A percentile compares a stretch with the other conserved stretches of the same genome.
These are phyloP conservation scores for Nissolia schottii DNA, from an alignment of 306 rosid species.

Conservation along the genomic window DNA sequence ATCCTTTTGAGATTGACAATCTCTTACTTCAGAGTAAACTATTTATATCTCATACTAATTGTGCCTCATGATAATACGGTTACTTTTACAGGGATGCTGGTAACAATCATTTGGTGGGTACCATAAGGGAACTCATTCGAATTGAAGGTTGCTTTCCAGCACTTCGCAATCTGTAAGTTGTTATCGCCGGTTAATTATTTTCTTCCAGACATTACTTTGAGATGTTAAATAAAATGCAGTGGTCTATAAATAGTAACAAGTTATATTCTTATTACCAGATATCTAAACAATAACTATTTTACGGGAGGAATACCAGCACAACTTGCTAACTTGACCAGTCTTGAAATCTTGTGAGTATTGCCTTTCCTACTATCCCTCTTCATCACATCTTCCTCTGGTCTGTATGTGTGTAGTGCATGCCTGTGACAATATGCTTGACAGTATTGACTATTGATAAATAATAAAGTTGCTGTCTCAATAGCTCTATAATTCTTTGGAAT, in stretches of 20 bases:
- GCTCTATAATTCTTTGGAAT: neutral
- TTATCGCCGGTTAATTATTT: constrained; percentile 18
- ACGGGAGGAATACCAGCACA: constrained; percentile 98
- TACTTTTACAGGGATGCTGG: constrained; percentile 81
- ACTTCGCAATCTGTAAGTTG: constrained; percentile 92
- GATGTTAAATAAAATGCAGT: neutral
- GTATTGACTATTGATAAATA: neutral
- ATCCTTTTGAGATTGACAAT: neutral
- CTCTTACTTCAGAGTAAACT: neutral
- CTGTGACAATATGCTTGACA: too few species aligned
- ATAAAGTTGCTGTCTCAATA: neutral
- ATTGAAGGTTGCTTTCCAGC: constrained; percentile 94
- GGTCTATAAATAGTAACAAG: constrained; percentile 1
- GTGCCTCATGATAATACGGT: constrained; percentile 14
- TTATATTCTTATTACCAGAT: constrained; percentile 42
- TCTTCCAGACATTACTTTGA: neutral
- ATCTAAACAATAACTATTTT: constrained; percentile 84
- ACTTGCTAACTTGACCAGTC: constrained; percentile 82
- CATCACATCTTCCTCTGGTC: neutral
- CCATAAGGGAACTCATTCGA: constrained; percentile 94
- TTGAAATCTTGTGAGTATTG: constrained; percentile 83
- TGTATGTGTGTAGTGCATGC: too few species aligned
- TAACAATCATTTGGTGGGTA: constrained; percentile 97
- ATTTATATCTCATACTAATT: constrained; percentile 6
- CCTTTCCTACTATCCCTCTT: neutral